Evolutionary conservation across 495 filamentous ascomycete genomes (phyloP).

Genomic region (Tuber melanosporum): DNA sequence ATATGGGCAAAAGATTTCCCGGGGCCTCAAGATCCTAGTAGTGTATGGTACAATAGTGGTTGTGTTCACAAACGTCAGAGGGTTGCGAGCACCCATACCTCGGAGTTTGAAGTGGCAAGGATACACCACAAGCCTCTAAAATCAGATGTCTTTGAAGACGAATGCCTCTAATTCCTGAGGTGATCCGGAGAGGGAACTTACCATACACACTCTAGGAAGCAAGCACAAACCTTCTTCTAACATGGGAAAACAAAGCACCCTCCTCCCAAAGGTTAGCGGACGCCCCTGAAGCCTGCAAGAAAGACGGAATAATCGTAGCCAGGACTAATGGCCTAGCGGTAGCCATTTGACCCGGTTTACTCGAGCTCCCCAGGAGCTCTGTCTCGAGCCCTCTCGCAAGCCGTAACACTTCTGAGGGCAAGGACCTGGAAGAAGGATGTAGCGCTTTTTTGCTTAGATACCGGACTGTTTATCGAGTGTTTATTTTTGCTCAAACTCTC

Average conservation of each 20-base stretch:
- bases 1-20: too few relatives aligned
- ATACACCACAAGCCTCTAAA: background rate
- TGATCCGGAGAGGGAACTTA: background rate
- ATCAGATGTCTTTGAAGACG: background rate
- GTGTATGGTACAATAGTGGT: too few relatives aligned
- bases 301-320: background rate
- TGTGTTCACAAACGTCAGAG: too few relatives aligned
- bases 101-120: background rate
- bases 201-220: background rate
- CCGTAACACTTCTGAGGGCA: background rate
- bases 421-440: background rate
- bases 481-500: background rate
- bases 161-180: background rate
- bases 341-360: background rate
- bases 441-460: background rate
- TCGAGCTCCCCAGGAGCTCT: background rate
- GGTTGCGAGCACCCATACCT: background rate
- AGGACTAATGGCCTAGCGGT: background rate
- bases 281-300: background rate
- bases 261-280: background rate
- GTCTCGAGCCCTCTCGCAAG: background rate
- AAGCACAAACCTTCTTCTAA: background rate
- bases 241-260: background rate
- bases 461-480: background rate
- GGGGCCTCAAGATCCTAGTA: too few relatives aligned